Base-by-base conservation (phyloP, 2,329 filamentous ascomycete genomes). In the Pseudocercospora crystallina region DNA sequence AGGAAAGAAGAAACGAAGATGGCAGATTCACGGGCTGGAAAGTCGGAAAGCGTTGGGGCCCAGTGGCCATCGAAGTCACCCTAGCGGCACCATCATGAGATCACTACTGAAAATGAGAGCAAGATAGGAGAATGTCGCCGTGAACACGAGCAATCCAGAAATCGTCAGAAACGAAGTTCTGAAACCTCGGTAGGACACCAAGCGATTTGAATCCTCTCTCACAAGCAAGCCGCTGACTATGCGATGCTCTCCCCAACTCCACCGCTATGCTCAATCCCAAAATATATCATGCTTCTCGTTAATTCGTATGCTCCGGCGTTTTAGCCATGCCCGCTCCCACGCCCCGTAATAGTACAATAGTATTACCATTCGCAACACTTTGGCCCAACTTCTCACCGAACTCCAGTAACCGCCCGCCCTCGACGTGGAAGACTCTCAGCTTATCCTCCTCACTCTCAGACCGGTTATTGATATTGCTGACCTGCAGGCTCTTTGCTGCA, bases 381-480 rank as follows among this genome's bases (percentile, higher is more conserved):
- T 77, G 4, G 2, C 90, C 90, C 48, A 96, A 77, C 75, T 92
- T 91, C 71, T 96, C 91, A 17, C 81, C 84, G 64, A 95, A 99
- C 53, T 94, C 91, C 57, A 99, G 71, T 56, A 99, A 70, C 51
- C 90, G 77, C 0, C 94, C 94, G 0, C 87, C 89, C 67, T 99
- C 91, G 0, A 99, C 89, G 68, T 97, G 91, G 65, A 96, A 99
- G 0, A 99, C 84, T 8, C 94, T 76, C 58, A 99, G 69, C 70
- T 87, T 87, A 52, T 90, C 85, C 67, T 87, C 84, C 73, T 95
- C 89, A 10, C 85, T 80, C 2, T 80, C 81, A 1, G 83, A 85
- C 61, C 86, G 79, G 63, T 95, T 95, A 65, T 95, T 95, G 57
- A 92, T 71, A 60, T 95, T 95, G 64, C 87, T 80, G 8, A 95